phyloP scores from a whole-genome alignment of 305 asterid genomes.

The Fraxinus nigra region DNA sequence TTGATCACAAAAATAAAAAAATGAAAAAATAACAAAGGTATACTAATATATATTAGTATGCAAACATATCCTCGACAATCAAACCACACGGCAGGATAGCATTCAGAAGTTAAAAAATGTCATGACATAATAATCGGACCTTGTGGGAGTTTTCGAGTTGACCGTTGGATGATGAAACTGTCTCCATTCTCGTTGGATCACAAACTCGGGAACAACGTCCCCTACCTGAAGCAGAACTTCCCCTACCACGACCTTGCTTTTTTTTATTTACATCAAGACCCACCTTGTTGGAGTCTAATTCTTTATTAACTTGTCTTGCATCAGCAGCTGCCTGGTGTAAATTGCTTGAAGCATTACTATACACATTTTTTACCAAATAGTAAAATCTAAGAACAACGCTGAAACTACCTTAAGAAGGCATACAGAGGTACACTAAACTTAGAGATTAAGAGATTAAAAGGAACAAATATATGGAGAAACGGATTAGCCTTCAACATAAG shows the following conservation, averaged over 20 bases:
- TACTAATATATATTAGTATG: not conserved
- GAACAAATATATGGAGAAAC: constrained; percentile 17
- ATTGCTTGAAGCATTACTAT: constrained; percentile 38
- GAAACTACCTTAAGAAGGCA: constrained; percentile 26
- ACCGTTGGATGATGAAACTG: constrained; percentile 54
- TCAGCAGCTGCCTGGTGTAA: constrained; percentile 48
- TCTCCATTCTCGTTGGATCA: constrained; percentile 58
- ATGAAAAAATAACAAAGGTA: not conserved
- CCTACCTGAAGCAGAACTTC: constrained; percentile 64
- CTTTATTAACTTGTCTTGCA: constrained; percentile 46
- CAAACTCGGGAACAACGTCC: constrained; percentile 70
- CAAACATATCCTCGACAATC: not conserved
- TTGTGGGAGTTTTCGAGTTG: constrained; percentile 57
- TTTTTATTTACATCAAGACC: constrained; percentile 58
- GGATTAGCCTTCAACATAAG: constrained; percentile 6
- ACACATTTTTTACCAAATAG: constrained; percentile 1
- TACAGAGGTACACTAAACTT: constrained; percentile 21
- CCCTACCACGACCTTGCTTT: constrained; percentile 79
- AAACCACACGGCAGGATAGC: not conserved
- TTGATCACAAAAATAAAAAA: not conserved
- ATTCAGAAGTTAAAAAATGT: not conserved
- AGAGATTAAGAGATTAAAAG: constrained; percentile 21
- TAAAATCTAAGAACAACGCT: not conserved
- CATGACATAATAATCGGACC: constrained; percentile 40
- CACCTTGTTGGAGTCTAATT: constrained; percentile 48